Conservation (phyloP, 2,329 filamentous ascomycete species). For the Dactylella cylindrospora region DNA sequence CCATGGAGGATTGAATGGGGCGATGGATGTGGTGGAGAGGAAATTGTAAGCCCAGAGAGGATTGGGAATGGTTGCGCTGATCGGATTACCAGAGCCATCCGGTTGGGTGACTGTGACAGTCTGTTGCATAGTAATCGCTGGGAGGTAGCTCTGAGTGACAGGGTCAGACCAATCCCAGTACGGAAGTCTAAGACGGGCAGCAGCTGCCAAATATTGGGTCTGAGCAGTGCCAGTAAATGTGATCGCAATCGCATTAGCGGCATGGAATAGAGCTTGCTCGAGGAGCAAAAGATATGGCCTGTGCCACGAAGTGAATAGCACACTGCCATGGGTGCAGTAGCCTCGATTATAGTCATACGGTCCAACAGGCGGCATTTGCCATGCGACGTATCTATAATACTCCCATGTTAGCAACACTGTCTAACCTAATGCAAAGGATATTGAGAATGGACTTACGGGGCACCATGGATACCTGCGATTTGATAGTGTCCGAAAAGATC, state of each 20-base stretch:
- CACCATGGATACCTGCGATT: constrained; percentile 45
- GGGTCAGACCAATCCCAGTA: constrained; percentile 45
- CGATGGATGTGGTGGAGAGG: constrained; percentile 33
- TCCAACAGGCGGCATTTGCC: constrained; percentile 35
- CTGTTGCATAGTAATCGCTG: constrained; percentile 24
- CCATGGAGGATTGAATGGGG: constrained; percentile 11
- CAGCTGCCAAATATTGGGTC: constrained; percentile 43
- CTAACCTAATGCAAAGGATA: not conserved
- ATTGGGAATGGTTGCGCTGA: constrained; percentile 20
- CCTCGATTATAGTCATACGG: constrained; percentile 34
- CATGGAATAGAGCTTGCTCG: constrained; percentile 45
- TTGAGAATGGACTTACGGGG: constrained; percentile 21
- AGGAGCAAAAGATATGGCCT: constrained; percentile 49
- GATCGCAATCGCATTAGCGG: constrained; percentile 36
- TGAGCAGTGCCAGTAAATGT: constrained; percentile 43
- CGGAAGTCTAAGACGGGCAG: constrained; percentile 31
- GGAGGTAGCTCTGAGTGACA: constrained; percentile 34
- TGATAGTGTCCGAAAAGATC: constrained; percentile 44
- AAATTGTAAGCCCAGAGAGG: constrained; percentile 42
- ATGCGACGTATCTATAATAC: constrained; percentile 22
- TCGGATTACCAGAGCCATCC: constrained; percentile 28
- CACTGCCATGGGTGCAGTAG: constrained; percentile 48
- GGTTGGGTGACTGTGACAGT: constrained; percentile 35
- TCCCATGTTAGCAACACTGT: not conserved
- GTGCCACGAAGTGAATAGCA: constrained; percentile 50